Conservation (phyloP, 805 yeast genomes). For the Scheffersomyces stipitis region DNA sequence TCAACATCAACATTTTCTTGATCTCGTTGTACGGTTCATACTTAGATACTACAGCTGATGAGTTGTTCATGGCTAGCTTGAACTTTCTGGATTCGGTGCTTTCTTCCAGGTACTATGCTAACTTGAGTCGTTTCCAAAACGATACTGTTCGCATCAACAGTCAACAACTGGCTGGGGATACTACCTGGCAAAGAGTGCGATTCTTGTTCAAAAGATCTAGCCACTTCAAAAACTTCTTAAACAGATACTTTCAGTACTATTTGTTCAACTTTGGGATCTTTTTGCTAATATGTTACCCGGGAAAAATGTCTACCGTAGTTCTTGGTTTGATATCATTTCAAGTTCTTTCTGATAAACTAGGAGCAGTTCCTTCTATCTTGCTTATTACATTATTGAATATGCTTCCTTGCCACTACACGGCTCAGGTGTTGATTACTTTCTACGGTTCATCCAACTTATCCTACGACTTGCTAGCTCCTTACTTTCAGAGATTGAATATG, state of each 20-base stretch:
- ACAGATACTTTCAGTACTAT: conserved; percentile 14
- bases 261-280: conserved; percentile 31
- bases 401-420: conserved; percentile 33
- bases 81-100: conserved; percentile 15
- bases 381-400: conserved; percentile 35
- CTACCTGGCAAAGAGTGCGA: conserved; percentile 1
- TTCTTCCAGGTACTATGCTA: conserved; percentile 7
- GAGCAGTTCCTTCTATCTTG: conserved; percentile 43
- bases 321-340: conserved; percentile 45
- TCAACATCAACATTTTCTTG: conserved; percentile 18
- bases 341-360: conserved; percentile 44
- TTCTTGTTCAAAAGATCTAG: conserved; percentile 13
- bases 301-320: conserved; percentile 37
- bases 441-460: conserved; percentile 48
- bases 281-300: conserved; percentile 13
- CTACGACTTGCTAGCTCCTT: conserved; percentile 50
- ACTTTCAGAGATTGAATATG: conserved; percentile 48
- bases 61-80: conserved; percentile 16
- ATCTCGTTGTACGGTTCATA: conserved; percentile 13
- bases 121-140: conserved; percentile 5
- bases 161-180: not conserved
- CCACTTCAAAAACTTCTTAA: conserved; percentile 18
- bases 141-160: conserved; percentile 4
- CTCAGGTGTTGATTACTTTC: conserved; percentile 41
- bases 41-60: conserved; percentile 15